phyloP scores from a whole-genome alignment of 176 grass and related monocot species.

The Bonia amplexicaulis region DNA sequence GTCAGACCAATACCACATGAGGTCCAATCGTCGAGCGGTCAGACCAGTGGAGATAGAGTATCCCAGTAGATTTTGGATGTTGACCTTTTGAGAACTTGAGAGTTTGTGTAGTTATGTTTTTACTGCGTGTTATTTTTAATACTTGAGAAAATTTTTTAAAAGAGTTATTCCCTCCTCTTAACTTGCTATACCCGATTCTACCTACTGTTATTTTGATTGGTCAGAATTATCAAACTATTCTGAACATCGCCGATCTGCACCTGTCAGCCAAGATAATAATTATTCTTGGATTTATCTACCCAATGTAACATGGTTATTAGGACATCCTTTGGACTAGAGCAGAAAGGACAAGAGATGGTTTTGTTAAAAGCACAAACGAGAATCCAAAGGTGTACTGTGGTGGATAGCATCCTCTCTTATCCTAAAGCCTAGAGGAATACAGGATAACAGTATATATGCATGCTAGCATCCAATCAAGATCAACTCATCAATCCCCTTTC shows the following conservation, averaged over 20 bases:
- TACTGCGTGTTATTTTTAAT: no score
- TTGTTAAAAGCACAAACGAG: not conserved
- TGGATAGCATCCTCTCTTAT: not conserved
- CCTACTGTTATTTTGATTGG: not conserved
- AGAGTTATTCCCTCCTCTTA: no score
- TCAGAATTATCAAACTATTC: not conserved
- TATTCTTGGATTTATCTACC: not conserved
- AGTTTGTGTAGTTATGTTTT: no score
- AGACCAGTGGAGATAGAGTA: no score
- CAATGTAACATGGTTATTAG: not conserved
- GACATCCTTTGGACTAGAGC: not conserved
- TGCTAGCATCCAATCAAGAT: not conserved
- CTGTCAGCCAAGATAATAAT: not conserved
- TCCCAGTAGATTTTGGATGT: no score
- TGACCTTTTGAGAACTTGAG: no score
- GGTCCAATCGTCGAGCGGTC: no score
- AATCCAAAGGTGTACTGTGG: not conserved
- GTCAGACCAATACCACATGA: no score
- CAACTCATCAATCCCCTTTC: no score
- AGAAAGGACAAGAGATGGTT: not conserved
- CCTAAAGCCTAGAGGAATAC: not conserved
- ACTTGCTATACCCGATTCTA: no score
- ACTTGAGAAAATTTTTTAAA: no score
- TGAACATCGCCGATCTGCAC: not conserved
- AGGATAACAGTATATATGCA: not conserved